A percentile compares a stretch with the other conserved stretches of the same genome.
These are phyloP conservation scores for Aquilaria malaccensis DNA, from an alignment of 345 rosid genomes.

Conservation along the genomic window DNA sequence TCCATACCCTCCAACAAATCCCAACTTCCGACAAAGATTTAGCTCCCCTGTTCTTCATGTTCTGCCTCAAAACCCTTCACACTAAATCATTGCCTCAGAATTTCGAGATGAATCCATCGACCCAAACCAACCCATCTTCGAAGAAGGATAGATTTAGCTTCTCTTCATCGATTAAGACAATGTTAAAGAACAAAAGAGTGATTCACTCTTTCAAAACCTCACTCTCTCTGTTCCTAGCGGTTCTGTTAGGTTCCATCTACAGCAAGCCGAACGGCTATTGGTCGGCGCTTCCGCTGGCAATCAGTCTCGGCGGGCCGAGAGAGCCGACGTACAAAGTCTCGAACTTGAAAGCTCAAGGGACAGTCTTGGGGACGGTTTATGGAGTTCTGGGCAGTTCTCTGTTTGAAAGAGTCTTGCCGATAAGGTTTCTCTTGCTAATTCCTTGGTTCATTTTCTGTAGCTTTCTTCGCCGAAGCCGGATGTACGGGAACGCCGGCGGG, in stretches of 20 bases:
- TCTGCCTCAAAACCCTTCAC: constrained; percentile 57
- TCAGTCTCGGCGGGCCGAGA: constrained; percentile 54
- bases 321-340: constrained; percentile 79
- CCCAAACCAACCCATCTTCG: constrained; percentile 13
- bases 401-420: constrained; percentile 49
- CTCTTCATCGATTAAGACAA: neutral
- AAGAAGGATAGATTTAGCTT: constrained; percentile 17
- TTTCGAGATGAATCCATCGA: constrained; percentile 6
- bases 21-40: constrained; percentile 46
- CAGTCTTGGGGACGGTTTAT: constrained; percentile 81
- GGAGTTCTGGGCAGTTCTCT: constrained; percentile 83
- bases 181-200: constrained; percentile 25
- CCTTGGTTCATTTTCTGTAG: constrained; percentile 82
- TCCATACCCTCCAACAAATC: constrained; percentile 41
- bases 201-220: constrained; percentile 58
- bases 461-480: constrained; percentile 55
- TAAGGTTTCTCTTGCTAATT: constrained; percentile 69
- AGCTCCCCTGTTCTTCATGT: constrained; percentile 67
- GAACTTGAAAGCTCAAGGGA: constrained; percentile 84
- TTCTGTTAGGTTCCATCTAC: constrained; percentile 55
- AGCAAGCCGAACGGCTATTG: constrained; percentile 69
- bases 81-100: constrained; percentile 20
- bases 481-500: constrained; percentile 91
- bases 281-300: constrained; percentile 78
- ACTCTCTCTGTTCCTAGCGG: constrained; percentile 61